A percentile compares a stretch with the other conserved stretches of the same genome.
phyloP scores from a whole-genome alignment of 163 green algal species.

The Volvox carteri region DNA sequence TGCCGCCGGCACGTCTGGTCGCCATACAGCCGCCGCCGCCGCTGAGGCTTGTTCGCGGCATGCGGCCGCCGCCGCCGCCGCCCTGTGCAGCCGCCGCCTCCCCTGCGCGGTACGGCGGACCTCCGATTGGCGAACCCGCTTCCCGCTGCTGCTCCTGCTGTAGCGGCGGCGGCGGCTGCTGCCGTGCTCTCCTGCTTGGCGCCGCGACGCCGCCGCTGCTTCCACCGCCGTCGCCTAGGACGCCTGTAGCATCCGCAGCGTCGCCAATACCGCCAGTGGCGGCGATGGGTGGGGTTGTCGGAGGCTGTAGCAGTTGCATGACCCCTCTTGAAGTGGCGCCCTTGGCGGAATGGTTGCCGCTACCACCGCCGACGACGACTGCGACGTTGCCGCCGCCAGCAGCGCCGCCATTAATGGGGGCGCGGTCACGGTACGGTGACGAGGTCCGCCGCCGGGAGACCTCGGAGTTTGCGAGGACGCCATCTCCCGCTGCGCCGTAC shows the following conservation, averaged over 20 bases:
- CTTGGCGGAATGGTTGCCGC: too few species aligned
- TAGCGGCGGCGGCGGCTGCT: too few species aligned
- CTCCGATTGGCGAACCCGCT: not conserved
- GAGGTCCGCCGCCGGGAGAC: not conserved
- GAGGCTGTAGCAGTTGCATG: too few species aligned
- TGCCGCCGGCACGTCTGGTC: constrained; percentile 14
- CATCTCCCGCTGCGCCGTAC: not conserved
- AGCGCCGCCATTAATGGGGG: not conserved
- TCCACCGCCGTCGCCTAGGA: not conserved
- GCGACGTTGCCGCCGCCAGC: not conserved
- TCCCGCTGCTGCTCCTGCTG: not conserved
- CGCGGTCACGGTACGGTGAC: not conserved
- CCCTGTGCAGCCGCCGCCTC: not conserved
- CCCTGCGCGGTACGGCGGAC: not conserved
- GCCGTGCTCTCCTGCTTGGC: not conserved
- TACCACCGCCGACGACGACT: too few species aligned
- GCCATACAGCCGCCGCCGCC: not conserved
- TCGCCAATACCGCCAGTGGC: not conserved
- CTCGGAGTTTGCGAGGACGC: not conserved
- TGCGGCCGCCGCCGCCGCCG: not conserved
- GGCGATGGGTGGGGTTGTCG: too few species aligned
- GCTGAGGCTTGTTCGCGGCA: not conserved
- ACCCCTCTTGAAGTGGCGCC: too few species aligned
- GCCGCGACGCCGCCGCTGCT: not conserved
- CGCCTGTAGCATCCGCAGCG: not conserved